Evolutionary conservation across 1,284 basidiomycete genomes (phyloP).

Genomic region (Vanrija sp.): DNA sequence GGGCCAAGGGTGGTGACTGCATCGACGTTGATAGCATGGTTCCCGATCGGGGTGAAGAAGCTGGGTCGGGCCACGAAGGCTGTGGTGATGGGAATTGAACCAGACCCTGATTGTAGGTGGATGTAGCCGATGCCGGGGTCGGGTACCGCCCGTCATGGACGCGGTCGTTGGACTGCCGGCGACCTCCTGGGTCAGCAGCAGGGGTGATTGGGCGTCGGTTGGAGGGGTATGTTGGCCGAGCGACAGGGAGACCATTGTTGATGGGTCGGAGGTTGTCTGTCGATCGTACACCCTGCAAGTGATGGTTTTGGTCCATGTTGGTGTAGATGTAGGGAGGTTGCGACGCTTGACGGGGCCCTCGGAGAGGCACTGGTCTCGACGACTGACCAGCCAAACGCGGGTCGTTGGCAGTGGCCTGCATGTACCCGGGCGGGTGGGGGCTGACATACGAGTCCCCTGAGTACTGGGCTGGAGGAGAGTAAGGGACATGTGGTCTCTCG

Average conservation of each 20-base stretch:
- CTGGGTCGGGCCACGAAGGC: constrained; percentile 9
- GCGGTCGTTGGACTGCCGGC: constrained; percentile 18
- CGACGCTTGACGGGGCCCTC: no score
- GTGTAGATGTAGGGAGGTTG: neutral
- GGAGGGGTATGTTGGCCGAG: neutral
- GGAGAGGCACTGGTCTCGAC: no score
- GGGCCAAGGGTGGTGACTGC: no score
- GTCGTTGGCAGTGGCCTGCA: no score
- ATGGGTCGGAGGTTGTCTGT: neutral
- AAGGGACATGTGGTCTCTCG: neutral
- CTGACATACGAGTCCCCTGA: no score
- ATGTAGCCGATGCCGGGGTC: constrained; percentile 13
- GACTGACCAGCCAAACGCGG: no score
- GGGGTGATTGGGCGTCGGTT: constrained; percentile 4
- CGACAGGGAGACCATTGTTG: neutral
- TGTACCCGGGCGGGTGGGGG: no score
- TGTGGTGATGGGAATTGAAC: constrained; percentile 34
- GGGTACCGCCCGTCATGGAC: constrained; percentile 34
- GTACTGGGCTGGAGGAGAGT: no score
- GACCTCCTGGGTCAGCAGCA: no score
- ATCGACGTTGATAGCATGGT: no score
- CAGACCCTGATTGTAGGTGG: no score
- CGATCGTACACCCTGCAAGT: neutral
- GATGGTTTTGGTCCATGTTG: neutral
- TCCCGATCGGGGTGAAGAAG: neutral